phyloP scores from a whole-genome alignment of 306 rosid genomes.

The Cicer yamashitae region DNA sequence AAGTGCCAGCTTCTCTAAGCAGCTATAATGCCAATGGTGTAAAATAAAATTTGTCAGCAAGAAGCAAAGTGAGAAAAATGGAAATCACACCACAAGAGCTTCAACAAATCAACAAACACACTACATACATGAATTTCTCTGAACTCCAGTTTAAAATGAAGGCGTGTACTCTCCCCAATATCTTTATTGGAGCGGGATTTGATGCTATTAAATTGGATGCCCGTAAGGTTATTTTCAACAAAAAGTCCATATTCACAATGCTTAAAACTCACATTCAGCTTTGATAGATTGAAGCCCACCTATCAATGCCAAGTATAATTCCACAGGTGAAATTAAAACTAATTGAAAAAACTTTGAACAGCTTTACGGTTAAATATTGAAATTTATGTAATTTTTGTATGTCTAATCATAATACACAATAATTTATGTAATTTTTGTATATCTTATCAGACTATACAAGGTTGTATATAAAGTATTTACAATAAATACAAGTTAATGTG shows the following conservation, averaged over 20 bases:
- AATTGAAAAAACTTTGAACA: constrained; percentile 5
- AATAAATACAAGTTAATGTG: no score
- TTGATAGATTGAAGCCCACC: constrained; percentile 80
- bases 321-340: constrained; percentile 28
- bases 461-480: no score
- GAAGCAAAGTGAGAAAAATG: constrained; percentile 26
- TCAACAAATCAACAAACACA: constrained; percentile 41
- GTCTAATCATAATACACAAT: no score
- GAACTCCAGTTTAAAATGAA: constrained; percentile 80
- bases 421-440: no score
- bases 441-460: no score
- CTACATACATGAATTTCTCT: constrained; percentile 87
- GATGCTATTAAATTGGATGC: constrained; percentile 71
- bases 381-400: no score
- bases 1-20: constrained; percentile 79
- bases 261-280: constrained; percentile 67
- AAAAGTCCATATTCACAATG: constrained; percentile 69
- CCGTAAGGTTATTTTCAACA: constrained; percentile 75
- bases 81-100: constrained; percentile 37
- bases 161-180: constrained; percentile 77
- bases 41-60: constrained; percentile 45
- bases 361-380: background rate
- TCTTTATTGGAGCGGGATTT: constrained; percentile 67
- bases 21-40: constrained; percentile 58
- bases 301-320: constrained; percentile 49